Percentiles rank a stretch among this genome's conserved stretches.
Conservation (phyloP, 2,329 filamentous ascomycete genomes). For the Exophiala sp. region DNA sequence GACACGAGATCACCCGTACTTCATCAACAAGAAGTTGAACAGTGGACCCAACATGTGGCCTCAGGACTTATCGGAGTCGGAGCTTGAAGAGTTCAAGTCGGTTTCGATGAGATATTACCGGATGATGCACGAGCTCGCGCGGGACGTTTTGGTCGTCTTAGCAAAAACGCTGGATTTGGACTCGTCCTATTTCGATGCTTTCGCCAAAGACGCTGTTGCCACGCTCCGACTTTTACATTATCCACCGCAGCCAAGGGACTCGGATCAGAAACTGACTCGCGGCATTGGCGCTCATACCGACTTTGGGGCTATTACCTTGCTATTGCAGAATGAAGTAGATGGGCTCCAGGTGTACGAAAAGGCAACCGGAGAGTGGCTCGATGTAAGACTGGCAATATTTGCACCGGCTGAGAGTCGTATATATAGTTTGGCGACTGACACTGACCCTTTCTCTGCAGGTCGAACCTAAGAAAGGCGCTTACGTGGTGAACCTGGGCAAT, state of each 20-base stretch:
- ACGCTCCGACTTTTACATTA: slow-evolving; percentile 51
- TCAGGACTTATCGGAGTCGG: not conserved
- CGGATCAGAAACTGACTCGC: slow-evolving; percentile 17
- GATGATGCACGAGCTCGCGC: slow-evolving; percentile 20
- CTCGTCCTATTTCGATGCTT: slow-evolving; percentile 38
- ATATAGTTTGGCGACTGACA: not conserved
- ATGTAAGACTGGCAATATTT: slow-evolving; percentile 17
- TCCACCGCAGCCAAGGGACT: slow-evolving; percentile 38
- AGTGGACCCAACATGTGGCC: slow-evolving; percentile 28
- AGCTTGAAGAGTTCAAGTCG: slow-evolving; percentile 39
- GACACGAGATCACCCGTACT: slow-evolving; percentile 20
- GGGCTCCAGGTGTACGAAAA: slow-evolving; percentile 31
- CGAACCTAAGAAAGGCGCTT: slow-evolving; percentile 32
- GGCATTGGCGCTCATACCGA: slow-evolving; percentile 34
- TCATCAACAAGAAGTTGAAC: slow-evolving; percentile 25
- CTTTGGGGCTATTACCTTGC: slow-evolving; percentile 33
- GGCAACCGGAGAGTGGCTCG: slow-evolving; percentile 26
- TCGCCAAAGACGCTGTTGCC: slow-evolving; percentile 44
- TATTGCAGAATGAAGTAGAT: slow-evolving; percentile 30
- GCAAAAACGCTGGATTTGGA: slow-evolving; percentile 28
- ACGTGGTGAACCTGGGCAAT: slow-evolving; percentile 35
- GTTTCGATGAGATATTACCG: slow-evolving; percentile 29
- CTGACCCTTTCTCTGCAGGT: not conserved
- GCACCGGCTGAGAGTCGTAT: slow-evolving; percentile 23
- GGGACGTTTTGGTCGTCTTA: slow-evolving; percentile 19